Evolutionary conservation across 768 basidiomycete species (phyloP), one percentile per base, ranked within the genome.

Genomic region (Lepiota brunneoincarnata): DNA sequence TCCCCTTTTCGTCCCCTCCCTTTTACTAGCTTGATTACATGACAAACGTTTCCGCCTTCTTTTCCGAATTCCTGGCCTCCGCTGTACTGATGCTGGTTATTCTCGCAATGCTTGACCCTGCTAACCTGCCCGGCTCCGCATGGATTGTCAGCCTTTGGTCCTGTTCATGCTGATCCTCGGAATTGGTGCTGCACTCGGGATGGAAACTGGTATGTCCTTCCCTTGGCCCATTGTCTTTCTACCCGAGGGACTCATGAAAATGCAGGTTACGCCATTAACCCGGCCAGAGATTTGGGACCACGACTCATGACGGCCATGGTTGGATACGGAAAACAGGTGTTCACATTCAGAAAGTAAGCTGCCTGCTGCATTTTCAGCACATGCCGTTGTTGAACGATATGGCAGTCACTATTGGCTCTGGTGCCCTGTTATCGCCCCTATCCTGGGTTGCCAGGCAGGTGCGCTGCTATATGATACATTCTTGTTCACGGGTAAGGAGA

Each of bases 261-360:
- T 44, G 24, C 55, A 78, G 83, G 79, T 42, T 84, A 75, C 58
- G 81, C 86, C 4, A 69, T 87, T 48, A 88, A 88, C 59, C 87
- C 87, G 37, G 84, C 87, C 28, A 82, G 87, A 61, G 87, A 89
- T 68, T 69, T 89, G 24, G 87, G 87, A 4, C 87, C 87, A 1
- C 76, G 87, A 7, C 59, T 89, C 31, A 65, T 87, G 63, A 87
- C 84, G 1, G 77, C 86, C 4, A 86, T 88, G 82, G 85, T 77
- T 6, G 87, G 87, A n/a, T 89, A 87, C 59, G 86, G 86, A 18
- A 67, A 66, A 62, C 72, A 75, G 37, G 81, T 76, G 15, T 80
- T 71, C 69, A 73, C 70, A 1, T 77, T 65, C 64, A 62, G 76
- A 54, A 69, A 72, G 77, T 77, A 52, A 26, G 72, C 63, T 34